Evolutionary conservation across 176 grass and related monocot genomes (phyloP).

Genomic region (Eleusine coracana): DNA sequence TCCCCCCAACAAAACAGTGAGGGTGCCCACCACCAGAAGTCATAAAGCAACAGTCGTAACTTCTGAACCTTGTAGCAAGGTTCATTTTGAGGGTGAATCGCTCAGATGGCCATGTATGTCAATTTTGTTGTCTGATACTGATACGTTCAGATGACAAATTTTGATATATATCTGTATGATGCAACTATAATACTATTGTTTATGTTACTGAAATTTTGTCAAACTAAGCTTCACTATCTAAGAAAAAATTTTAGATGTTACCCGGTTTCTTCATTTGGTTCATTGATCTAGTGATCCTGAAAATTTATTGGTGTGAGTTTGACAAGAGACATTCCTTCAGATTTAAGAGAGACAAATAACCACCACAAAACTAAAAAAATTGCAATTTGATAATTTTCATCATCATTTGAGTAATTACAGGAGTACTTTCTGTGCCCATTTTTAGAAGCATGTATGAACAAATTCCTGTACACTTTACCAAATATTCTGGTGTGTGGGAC

Average conservation of each 20-base stretch:
- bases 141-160: background rate
- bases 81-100: slow-evolving; percentile 6
- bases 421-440: background rate
- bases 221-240: background rate
- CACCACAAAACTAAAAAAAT: background rate
- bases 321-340: background rate
- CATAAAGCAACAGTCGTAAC: slow-evolving; percentile 17
- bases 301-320: background rate
- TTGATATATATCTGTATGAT: background rate
- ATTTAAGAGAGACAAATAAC: background rate
- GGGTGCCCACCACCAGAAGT: background rate
- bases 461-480: slow-evolving; percentile 26
- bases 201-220: slow-evolving; percentile 10
- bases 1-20: background rate
- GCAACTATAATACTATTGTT: slow-evolving; percentile 2
- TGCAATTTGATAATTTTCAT: background rate
- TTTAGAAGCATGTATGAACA: slow-evolving; percentile 21
- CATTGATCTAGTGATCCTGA: background rate
- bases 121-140: slow-evolving; percentile 7
- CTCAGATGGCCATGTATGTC: slow-evolving; percentile 24
- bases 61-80: background rate
- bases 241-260: background rate
- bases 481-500: background rate
- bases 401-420: slow-evolving; percentile 26
- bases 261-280: background rate